Percentiles rank a stretch among this genome's conserved stretches.
Conservation (phyloP, 768 basidiomycete genomes). For the Crepidotus variabilis region DNA sequence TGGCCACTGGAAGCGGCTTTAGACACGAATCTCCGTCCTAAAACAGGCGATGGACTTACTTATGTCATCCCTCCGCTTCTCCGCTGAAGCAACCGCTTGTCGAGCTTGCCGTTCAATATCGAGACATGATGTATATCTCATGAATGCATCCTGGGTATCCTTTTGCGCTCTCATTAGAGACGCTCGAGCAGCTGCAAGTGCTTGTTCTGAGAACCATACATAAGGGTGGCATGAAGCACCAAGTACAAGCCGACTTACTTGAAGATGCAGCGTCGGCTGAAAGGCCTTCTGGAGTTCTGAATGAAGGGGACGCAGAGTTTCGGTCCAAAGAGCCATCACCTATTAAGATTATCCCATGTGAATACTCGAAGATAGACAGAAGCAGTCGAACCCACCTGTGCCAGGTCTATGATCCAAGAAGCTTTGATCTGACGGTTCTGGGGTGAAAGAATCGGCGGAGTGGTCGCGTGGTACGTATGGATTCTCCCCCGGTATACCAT, state of each 20-base stretch:
- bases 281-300: conserved; percentile 49
- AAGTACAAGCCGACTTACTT: conserved; percentile 37
- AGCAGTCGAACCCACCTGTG: conserved; percentile 24
- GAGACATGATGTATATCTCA: conserved; percentile 64
- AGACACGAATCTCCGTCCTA: conserved; percentile 12
- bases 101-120: conserved; percentile 66
- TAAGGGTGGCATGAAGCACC: conserved; percentile 14
- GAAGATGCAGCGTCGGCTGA: conserved; percentile 56
- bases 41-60: conserved; percentile 29
- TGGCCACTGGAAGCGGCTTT: conserved; percentile 33
- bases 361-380: conserved; percentile 5
- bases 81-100: conserved; percentile 58
- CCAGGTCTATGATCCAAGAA: conserved; percentile 33
- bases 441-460: conserved; percentile 43
- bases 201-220: conserved; percentile 42
- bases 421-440: conserved; percentile 44
- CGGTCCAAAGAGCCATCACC: conserved; percentile 31
- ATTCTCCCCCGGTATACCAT: conserved; percentile 31
- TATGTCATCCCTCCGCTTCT: conserved; percentile 68
- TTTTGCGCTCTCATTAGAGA: conserved; percentile 62
- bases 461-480: conserved; percentile 39
- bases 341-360: not conserved
- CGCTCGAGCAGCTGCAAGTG: conserved; percentile 57
- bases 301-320: conserved; percentile 47
- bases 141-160: conserved; percentile 69